phyloP scores from a whole-genome alignment of 2,329 filamentous ascomycete species.

The Magnaporthiopsis rhizophila region DNA sequence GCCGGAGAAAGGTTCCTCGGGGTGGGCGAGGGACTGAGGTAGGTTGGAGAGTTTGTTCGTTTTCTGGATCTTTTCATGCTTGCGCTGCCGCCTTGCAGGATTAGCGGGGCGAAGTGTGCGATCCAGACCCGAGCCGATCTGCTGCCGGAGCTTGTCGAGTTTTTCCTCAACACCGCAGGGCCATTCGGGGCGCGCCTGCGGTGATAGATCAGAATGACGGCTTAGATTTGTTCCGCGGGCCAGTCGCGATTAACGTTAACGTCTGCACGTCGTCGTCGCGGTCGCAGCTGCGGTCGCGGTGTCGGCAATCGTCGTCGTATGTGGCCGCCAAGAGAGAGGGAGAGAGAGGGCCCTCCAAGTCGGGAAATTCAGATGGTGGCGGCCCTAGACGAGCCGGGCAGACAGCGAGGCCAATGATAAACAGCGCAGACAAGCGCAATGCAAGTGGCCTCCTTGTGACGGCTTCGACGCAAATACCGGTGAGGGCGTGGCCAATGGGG shows the following conservation, averaged over 20 bases:
- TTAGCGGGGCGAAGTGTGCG: neutral
- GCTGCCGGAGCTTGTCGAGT: neutral
- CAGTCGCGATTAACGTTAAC: no score
- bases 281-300: neutral
- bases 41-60: slow-evolving; percentile 35
- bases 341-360: neutral
- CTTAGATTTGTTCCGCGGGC: no score
- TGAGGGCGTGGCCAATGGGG: neutral
- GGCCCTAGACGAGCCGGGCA: neutral
- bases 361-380: neutral
- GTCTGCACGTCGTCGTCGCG: no score
- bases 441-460: neutral
- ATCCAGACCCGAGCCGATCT: neutral
- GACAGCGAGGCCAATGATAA: neutral
- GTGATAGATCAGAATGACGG: no score
- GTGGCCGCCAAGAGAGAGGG: neutral
- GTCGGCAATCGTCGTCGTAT: no score
- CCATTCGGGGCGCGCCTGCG: neutral
- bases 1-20: slow-evolving; percentile 32
- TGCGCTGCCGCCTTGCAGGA: slow-evolving; percentile 2
- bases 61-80: slow-evolving; percentile 27
- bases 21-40: slow-evolving; percentile 30
- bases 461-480: neutral
- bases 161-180: neutral
- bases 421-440: neutral